phyloP scores from a whole-genome alignment of 2,329 filamentous ascomycete genomes.

The Pyrenophora tritici-repentis region DNA sequence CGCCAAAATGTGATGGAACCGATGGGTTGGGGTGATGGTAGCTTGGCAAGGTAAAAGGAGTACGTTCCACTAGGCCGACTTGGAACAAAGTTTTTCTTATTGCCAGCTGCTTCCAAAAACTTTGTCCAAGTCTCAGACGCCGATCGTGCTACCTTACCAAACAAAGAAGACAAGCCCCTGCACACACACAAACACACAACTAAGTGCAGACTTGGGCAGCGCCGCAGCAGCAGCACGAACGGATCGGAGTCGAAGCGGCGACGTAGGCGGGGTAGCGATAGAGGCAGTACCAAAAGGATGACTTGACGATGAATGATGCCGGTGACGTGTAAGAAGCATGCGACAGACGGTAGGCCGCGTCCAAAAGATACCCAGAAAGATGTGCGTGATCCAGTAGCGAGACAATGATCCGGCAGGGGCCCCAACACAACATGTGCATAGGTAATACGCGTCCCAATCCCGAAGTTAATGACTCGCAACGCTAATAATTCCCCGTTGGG shows the following conservation, averaged over 20 bases:
- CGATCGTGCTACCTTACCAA: constrained; percentile 24
- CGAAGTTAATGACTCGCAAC: constrained; percentile 33
- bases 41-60: constrained; percentile 38
- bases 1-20: constrained; percentile 24
- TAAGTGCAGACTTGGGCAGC: not conserved
- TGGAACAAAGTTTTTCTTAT: constrained; percentile 35
- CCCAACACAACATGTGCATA: constrained; percentile 21
- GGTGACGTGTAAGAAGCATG: constrained; percentile 23
- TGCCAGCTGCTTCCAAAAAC: constrained; percentile 27
- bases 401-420: constrained; percentile 22
- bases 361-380: constrained; percentile 24
- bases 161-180: constrained; percentile 10
- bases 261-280: not conserved
- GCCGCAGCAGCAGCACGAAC: constrained; percentile 2
- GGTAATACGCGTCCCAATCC: constrained; percentile 29
- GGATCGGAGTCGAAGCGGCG: not conserved
- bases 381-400: constrained; percentile 16
- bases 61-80: constrained; percentile 34
- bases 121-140: constrained; percentile 32
- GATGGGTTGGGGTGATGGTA: constrained; percentile 23
- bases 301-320: constrained; percentile 11
- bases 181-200: not conserved
- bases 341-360: constrained; percentile 18
- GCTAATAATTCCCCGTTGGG: constrained; percentile 27
- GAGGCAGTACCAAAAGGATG: not conserved